Evolutionary conservation across 768 basidiomycete genomes (phyloP).

Genomic region (Phylloporus scabripes): DNA sequence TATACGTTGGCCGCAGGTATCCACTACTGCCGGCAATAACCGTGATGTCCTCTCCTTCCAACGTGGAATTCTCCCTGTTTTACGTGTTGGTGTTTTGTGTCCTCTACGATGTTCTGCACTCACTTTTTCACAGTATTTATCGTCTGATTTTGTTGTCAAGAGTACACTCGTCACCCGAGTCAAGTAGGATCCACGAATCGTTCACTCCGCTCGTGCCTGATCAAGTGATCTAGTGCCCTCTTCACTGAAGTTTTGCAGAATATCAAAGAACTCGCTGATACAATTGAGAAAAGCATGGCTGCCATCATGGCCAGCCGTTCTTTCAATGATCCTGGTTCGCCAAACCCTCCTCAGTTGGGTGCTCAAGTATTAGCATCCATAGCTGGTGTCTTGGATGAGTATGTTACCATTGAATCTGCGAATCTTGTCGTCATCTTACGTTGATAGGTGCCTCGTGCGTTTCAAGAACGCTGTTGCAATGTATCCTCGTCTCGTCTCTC

Average conservation of each 20-base stretch:
- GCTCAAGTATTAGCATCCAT: slow-evolving; percentile 43
- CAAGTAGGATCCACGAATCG: slow-evolving; percentile 37
- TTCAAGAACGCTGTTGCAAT: slow-evolving; percentile 51
- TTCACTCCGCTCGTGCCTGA: slow-evolving; percentile 6
- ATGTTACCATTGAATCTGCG: slow-evolving; percentile 14
- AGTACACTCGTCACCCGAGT: slow-evolving; percentile 46
- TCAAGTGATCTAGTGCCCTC: slow-evolving; percentile 32
- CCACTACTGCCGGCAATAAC: slow-evolving; percentile 32
- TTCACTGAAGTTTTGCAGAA: slow-evolving; percentile 44
- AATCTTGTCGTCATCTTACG: slow-evolving; percentile 10
- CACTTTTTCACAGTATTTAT: slow-evolving; percentile 41
- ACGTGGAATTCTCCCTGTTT: slow-evolving; percentile 46
- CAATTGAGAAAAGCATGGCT: slow-evolving; percentile 39
- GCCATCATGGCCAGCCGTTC: slow-evolving; percentile 29
- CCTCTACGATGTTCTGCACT: background rate
- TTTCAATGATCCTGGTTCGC: slow-evolving; percentile 24
- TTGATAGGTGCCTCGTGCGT: slow-evolving; percentile 45
- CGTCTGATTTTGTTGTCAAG: slow-evolving; percentile 55
- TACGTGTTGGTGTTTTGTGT: slow-evolving; percentile 36
- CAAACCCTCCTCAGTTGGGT: slow-evolving; percentile 27
- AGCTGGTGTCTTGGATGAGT: slow-evolving; percentile 49
- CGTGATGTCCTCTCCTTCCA: slow-evolving; percentile 50
- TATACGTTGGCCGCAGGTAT: slow-evolving; percentile 42
- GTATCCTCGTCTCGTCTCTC: slow-evolving; percentile 38
- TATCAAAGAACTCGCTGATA: slow-evolving; percentile 36